Percentiles rank a stretch among this genome's conserved stretches.
Conservation (phyloP, 116 monocot species). For the Thalassia testudinum region DNA sequence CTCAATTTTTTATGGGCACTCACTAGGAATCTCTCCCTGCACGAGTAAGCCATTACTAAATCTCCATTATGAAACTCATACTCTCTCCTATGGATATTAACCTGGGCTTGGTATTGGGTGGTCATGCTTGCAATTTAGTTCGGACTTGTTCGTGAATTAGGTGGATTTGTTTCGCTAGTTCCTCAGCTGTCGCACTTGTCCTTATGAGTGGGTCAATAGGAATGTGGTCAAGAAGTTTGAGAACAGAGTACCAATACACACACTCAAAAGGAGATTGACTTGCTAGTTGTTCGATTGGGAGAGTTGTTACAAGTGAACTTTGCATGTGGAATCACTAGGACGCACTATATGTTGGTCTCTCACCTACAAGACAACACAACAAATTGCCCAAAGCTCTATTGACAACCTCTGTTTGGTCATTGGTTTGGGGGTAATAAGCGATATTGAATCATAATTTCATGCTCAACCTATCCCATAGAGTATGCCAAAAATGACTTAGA, state of each 20-base stretch:
- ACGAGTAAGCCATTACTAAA: background rate
- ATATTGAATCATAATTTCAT: background rate
- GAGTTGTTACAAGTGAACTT: background rate
- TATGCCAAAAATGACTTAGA: conserved; percentile 2
- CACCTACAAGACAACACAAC: background rate
- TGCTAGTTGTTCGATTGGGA: background rate
- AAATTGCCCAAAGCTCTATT: background rate
- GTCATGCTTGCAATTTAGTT: background rate
- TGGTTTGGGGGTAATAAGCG: background rate
- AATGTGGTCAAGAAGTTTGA: too few relatives aligned
- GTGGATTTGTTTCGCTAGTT: background rate
- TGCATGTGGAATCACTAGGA: background rate
- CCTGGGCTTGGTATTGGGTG: background rate
- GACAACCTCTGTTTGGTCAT: background rate
- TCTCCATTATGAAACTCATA: background rate
- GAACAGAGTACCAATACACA: background rate
- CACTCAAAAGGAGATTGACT: background rate
- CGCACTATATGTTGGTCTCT: background rate
- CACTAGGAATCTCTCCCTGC: background rate
- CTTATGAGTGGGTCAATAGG: background rate
- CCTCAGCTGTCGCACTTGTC: background rate
- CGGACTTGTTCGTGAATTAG: background rate
- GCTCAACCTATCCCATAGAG: background rate
- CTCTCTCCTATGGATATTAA: background rate
- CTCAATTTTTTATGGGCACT: background rate